Percentiles rank a stretch among this genome's conserved stretches.
Evolutionary conservation across 345 rosid species (phyloP).

Genomic region (Eucalyptus fibrosa): DNA sequence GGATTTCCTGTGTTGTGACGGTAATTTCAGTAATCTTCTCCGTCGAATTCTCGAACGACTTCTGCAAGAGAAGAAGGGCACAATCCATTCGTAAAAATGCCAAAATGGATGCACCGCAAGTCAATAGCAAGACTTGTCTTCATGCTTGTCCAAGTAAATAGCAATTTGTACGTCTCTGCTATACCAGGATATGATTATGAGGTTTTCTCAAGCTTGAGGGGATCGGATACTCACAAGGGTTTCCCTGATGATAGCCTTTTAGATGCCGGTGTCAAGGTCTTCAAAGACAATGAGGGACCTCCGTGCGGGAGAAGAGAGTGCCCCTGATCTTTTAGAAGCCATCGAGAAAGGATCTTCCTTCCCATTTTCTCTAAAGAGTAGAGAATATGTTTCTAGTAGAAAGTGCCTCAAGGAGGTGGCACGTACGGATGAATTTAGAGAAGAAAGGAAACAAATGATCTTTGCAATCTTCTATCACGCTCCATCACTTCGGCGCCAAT

Average conservation of each 20-base stretch:
- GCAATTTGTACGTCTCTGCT: neutral
- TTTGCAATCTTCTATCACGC: neutral
- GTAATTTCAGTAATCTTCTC: neutral
- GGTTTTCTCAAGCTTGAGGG: neutral
- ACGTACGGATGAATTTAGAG: neutral
- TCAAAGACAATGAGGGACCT: neutral
- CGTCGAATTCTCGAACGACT: neutral
- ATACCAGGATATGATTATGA: neutral
- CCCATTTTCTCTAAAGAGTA: neutral
- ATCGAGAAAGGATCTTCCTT: neutral
- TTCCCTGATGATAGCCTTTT: neutral
- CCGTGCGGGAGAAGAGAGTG: neutral
- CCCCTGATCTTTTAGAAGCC: neutral
- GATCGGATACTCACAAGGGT: neutral
- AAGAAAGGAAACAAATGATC: neutral
- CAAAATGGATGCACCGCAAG: neutral
- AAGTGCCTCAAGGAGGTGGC: neutral
- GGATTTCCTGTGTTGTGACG: neutral
- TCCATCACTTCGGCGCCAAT: rapidly evolving
- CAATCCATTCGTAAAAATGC: neutral
- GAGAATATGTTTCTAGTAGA: neutral
- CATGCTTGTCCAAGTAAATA: neutral
- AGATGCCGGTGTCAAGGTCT: neutral
- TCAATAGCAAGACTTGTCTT: neutral
- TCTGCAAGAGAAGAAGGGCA: neutral